Base-by-base conservation (phyloP, 441 rosid genomes). In the Omphalea diandra region DNA sequence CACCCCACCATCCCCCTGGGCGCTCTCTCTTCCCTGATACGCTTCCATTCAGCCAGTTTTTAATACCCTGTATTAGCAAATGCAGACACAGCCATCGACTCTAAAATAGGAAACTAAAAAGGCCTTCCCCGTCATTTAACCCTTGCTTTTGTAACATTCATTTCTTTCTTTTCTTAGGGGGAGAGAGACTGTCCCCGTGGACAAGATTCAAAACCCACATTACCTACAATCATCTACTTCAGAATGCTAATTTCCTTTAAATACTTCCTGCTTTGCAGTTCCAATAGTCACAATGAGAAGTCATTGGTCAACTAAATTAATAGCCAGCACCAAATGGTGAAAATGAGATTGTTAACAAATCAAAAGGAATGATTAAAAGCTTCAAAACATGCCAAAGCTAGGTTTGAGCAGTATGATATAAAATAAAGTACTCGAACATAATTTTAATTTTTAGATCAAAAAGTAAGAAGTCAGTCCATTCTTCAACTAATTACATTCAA, bases 181-280 rank as follows among this genome's bases (percentile, higher is more conserved):
- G 15, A 43, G 3, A 1, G 18, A 7, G 27, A n/a, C 29, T 35
- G 27, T 59, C 44, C 5, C 0, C 7, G 33, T 14, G 20, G 56
- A 43, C 15, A 7, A 18, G 27, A 36, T 62, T 41, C 55, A 71
- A 40, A 71, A 59, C 15, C n/a, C 55, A 62, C 52, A 40, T 29
- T 15, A 29, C 4, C 12, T 33, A 24, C 11, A 18, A 38, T 18
- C 40, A 63, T 26, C 2, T 53, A 18, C 41, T 53, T 52, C 36
- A 70, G n/a, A 26, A 52, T n/a, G 41, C 29, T 15, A 47, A 35
- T 8, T 22, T 63, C 18, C 7, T 55, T 18, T 18, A 26, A 20
- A n/a, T 55, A 44, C 55, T 67, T 49, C n/a, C 26, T 27, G 20
- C 14, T 27, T 36, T 46, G 26, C 40, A 69, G 49, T 49, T 58